Conservation (phyloP, 2,329 filamentous ascomycete genomes). For the Xylariomycetidae sp. region DNA sequence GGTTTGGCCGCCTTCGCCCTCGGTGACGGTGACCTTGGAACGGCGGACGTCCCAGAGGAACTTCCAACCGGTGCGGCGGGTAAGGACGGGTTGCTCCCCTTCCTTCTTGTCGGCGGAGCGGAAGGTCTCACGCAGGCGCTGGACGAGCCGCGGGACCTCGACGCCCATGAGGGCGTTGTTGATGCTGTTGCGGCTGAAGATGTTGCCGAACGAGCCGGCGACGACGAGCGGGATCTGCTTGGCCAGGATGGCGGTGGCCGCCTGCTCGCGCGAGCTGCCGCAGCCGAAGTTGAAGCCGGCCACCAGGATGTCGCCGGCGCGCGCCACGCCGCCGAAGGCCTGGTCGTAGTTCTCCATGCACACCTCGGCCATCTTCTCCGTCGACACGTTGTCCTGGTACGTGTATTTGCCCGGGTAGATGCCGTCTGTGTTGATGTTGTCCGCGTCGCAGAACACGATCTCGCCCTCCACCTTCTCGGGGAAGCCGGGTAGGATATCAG, state of each 20-base stretch:
- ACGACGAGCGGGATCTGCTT: conserved; percentile 76
- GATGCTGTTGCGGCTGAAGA: conserved; percentile 72
- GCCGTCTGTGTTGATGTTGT: conserved; percentile 75
- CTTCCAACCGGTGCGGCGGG: conserved; percentile 75
- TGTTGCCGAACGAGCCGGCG: conserved; percentile 75
- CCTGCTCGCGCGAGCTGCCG: conserved; percentile 67
- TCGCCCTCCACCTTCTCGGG: conserved; percentile 77
- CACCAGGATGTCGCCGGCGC: conserved; percentile 73
- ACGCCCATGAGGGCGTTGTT: conserved; percentile 72
- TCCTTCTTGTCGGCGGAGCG: conserved; percentile 26
- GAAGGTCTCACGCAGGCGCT: conserved; percentile 57
- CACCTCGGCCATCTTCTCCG: conserved; percentile 76
- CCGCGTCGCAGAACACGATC: conserved; percentile 62
- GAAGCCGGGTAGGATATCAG: conserved; percentile 78
- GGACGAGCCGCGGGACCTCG: conserved; percentile 61
- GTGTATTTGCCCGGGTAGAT: conserved; percentile 93
- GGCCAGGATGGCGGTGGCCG: conserved; percentile 79
- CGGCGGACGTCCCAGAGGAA: conserved; percentile 68
- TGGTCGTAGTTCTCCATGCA: conserved; percentile 94
- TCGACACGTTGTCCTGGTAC: conserved; percentile 77
- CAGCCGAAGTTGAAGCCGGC: conserved; percentile 86
- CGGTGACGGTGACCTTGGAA: background rate
- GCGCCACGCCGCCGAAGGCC: conserved; percentile 57
- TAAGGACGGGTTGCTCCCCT: conserved; percentile 40
- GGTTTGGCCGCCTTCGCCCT: conserved; percentile 45